Base-by-base conservation (phyloP, 495 filamentous ascomycete species). In the Penicillium paxilli region DNA sequence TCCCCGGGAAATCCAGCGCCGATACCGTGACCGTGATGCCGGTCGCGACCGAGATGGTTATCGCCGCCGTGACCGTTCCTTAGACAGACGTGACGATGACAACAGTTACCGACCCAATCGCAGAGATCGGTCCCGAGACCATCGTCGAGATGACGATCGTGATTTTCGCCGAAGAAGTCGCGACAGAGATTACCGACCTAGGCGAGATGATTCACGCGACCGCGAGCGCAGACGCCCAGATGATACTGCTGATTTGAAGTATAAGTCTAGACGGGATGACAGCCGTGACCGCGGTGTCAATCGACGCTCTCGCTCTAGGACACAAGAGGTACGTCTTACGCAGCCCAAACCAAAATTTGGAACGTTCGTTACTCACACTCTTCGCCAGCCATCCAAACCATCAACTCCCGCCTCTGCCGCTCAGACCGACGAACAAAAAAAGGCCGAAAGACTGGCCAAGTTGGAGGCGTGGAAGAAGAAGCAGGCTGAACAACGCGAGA, bases 401-500 rank as follows among this genome's bases (percentile, higher is more conserved):
- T 55, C 72, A 26, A 75, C 84, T 16, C 76, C 87, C 50, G 72
- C 77, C 32, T 65, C 80, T 46, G 62, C 80, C 48, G 71, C 76
- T 25, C 83, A 82, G 60, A 83, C 87, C 16, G 90, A 92, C 54
- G 88, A 88, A 49, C 87, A 94, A 35, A 93, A 94, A 65, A 89
- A 91, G 63, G 88, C 85, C 41, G 90, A 95, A 66, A 77, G 89
- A 46, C 78, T 92, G 28, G 90, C 91, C 24, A 93, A 91, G 55
- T 67, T 96, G 26, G 89, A 92, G 68, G 90, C 90, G 57, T 96
- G 92, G 91, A 96, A 95, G 69, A 85, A 88, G 67, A 94, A 95
- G 60, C 87, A 90, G 56, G 83, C 82, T 16, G 90, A 89, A 32
- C 83, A 91, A 61, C 87, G 88, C 58, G 88, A 88, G 62, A 80